Base-by-base conservation (phyloP, 2,329 filamentous ascomycete species). In the Stemphylium vesicarium region DNA sequence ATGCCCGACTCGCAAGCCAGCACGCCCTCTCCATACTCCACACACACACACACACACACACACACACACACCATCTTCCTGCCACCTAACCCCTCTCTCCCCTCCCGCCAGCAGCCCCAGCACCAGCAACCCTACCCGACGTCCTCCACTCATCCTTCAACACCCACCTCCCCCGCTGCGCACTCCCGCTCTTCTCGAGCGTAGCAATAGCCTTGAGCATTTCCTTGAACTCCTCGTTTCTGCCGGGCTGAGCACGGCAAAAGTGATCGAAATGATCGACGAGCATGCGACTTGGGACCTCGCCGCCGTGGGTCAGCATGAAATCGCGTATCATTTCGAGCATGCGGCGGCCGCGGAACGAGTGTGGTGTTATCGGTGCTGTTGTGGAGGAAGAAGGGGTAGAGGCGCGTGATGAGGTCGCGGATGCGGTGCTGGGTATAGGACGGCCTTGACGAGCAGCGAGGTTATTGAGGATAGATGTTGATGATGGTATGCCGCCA, bases 261-360 rank as follows among this genome's bases (percentile, higher is more conserved):
- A 87, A 90, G 12, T 85, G 85, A 74, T 93, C 91, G 75, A 97
- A 98, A 69, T 96, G 92, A 68, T 96, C 90, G 20, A 96, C 89
- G 39, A 97, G 77, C 81, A 92, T 88, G 78, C 96, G 92, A 37
- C 90, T 93, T 4, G 91, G 87, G 5, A 90, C 91, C 31, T 85
- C 84, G 3, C 92, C 92, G 9, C 90, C 90, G 51, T 96, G 92
- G 20, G 85, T 82, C 39, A 83, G 82, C 61, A 98, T 87, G 65
- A 92, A 98, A 37, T 88, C 85, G 35, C 88, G 87, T 52, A 97
- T 96, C 65, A 80, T 70, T 29, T 74, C 75, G 12, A 82, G 64
- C 69, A 82, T 80, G 24, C 80, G 78, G 62, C 75, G 57, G 69
- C 79, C 59, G 4, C 70, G 68, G 53, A 71, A 70, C 0, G 61